These are phyloP conservation scores for Ophiostoma fasciatum DNA, from an alignment of 2,329 filamentous ascomycete species.

Conservation along the genomic window DNA sequence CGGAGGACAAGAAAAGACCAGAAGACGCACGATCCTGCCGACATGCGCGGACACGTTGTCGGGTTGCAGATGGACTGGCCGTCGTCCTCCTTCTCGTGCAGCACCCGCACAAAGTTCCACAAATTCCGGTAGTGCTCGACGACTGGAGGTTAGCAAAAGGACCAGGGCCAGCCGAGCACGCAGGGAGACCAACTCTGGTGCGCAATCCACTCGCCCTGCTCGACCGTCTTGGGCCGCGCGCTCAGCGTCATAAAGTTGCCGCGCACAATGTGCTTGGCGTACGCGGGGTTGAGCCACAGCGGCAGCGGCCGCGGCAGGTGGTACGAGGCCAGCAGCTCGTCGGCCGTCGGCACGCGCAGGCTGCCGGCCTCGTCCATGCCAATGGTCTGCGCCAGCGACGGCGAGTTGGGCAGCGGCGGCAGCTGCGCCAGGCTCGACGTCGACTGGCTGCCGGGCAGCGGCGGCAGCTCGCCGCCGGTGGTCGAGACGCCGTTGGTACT, in stretches of 20 bases:
- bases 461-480: slow-evolving; percentile 19
- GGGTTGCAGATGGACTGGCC: slow-evolving; percentile 71
- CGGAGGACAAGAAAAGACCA: background rate
- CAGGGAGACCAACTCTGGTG: slow-evolving; percentile 56
- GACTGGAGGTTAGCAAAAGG: slow-evolving; percentile 35
- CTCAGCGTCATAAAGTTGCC: slow-evolving; percentile 96
- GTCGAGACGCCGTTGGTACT: background rate
- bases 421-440: slow-evolving; percentile 40
- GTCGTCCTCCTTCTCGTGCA: slow-evolving; percentile 73
- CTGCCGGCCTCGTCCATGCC: slow-evolving; percentile 47
- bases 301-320: slow-evolving; percentile 53
- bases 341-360: slow-evolving; percentile 20
- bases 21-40: slow-evolving; percentile 74
- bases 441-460: slow-evolving; percentile 35
- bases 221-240: slow-evolving; percentile 82
- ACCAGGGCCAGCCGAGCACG: background rate
- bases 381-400: slow-evolving; percentile 51
- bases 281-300: slow-evolving; percentile 59
- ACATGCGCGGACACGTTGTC: slow-evolving; percentile 78
- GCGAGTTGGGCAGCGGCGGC: slow-evolving; percentile 46
- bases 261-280: slow-evolving; percentile 80
- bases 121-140: slow-evolving; percentile 86
- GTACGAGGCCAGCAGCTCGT: slow-evolving; percentile 43
- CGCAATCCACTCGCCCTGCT: slow-evolving; percentile 89
- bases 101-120: slow-evolving; percentile 76